Evolutionary conservation across 352 stramenopile species (phyloP).

Genomic region (Sclerospora graminicola): DNA sequence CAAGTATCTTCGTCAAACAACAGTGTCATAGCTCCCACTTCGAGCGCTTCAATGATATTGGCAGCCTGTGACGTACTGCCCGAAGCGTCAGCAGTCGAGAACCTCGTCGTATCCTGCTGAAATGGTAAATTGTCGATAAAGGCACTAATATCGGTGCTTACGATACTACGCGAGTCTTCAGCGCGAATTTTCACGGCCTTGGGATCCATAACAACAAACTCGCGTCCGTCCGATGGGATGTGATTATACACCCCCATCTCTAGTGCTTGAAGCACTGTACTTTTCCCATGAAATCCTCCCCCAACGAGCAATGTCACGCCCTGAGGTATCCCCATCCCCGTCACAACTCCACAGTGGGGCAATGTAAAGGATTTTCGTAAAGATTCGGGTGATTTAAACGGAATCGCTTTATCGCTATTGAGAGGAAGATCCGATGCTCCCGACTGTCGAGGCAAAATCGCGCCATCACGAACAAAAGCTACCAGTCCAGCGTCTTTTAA

Average conservation of each 20-base stretch:
- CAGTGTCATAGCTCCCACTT: slow-evolving; percentile 86
- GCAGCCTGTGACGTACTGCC: slow-evolving; percentile 94
- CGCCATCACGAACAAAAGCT: slow-evolving; percentile 89
- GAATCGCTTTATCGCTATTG: slow-evolving; percentile 31
- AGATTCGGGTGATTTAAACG: slow-evolving; percentile 79
- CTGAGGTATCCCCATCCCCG: slow-evolving; percentile 89
- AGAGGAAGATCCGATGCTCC: slow-evolving; percentile 54
- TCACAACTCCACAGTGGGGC: slow-evolving; percentile 73
- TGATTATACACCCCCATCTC: slow-evolving; percentile 95
- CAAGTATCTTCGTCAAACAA: slow-evolving; percentile 97
- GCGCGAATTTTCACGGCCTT: slow-evolving; percentile 92
- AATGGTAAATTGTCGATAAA: slow-evolving; percentile 97
- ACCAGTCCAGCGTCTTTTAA: slow-evolving; percentile 78
- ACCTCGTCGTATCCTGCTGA: slow-evolving; percentile 87
- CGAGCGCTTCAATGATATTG: slow-evolving; percentile 92
- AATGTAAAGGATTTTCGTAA: slow-evolving; percentile 82
- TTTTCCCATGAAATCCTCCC: slow-evolving; percentile 97
- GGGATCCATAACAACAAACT: slow-evolving; percentile 87
- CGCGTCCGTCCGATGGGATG: slow-evolving; percentile 89
- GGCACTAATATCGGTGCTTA: slow-evolving; percentile 86
- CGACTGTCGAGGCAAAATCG: slow-evolving; percentile 84
- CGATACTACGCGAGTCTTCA: slow-evolving; percentile 90
- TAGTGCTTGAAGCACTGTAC: slow-evolving; percentile 90
- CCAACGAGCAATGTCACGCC: slow-evolving; percentile 95
- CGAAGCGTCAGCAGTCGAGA: slow-evolving; percentile 90